Evolutionary conservation across 1,284 basidiomycete species (phyloP).

Genomic region (Wallemia ichthyophaga): DNA sequence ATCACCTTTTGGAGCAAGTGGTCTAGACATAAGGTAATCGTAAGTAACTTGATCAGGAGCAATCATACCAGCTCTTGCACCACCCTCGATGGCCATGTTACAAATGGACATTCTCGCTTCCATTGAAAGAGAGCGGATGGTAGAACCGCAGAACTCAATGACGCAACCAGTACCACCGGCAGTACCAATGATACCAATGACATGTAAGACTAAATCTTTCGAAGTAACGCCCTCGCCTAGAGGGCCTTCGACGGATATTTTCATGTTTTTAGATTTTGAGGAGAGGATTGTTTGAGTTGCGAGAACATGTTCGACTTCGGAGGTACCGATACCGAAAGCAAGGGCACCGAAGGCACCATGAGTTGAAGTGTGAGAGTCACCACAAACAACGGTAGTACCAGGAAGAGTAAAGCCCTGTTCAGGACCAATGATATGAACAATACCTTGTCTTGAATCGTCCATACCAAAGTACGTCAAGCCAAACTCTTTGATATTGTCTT

Average conservation of each 20-base stretch:
- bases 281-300: slow-evolving; percentile 82
- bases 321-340: slow-evolving; percentile 86
- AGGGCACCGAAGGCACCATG: slow-evolving; percentile 88
- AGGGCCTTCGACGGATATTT: slow-evolving; percentile 60
- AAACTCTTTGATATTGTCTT: slow-evolving; percentile 85
- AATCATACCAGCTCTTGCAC: slow-evolving; percentile 81
- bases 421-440: slow-evolving; percentile 84
- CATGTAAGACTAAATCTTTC: slow-evolving; percentile 81
- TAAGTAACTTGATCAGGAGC: slow-evolving; percentile 81
- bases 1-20: slow-evolving; percentile 51
- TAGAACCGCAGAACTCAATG: slow-evolving; percentile 75
- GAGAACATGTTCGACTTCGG: slow-evolving; percentile 87
- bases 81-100: slow-evolving; percentile 94
- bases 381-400: slow-evolving; percentile 36
- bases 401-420: slow-evolving; percentile 60
- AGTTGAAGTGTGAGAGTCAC: slow-evolving; percentile 66
- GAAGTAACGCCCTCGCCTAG: slow-evolving; percentile 66
- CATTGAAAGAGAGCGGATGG: slow-evolving; percentile 74
- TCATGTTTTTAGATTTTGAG: slow-evolving; percentile 85
- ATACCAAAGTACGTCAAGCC: slow-evolving; percentile 85
- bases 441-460: slow-evolving; percentile 73
- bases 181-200: slow-evolving; percentile 77
- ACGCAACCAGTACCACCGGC: slow-evolving; percentile 78
- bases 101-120: slow-evolving; percentile 89
- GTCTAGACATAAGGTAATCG: slow-evolving; percentile 52